Evolutionary conservation across 1,139 yeast species (phyloP), one percentile per base, ranked within the genome.

Genomic region (Blastobotrys capitulatus): DNA sequence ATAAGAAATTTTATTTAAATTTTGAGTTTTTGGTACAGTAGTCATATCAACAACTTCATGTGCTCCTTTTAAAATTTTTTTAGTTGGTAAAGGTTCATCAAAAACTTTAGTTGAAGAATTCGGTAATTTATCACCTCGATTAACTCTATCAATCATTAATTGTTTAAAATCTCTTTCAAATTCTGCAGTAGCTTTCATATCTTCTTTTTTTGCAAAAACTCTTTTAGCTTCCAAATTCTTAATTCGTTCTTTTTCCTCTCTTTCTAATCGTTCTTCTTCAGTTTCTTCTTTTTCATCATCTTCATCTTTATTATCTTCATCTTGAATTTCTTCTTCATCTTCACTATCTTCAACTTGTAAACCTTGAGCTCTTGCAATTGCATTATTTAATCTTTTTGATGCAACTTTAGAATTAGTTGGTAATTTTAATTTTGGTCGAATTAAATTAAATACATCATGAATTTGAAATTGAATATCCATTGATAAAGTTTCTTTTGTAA

Each of bases 401-500:
- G 66, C 64, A 26, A 56, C 58, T 41, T 63, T 68, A 39, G 77
- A 60, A 20, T 61, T 67, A 1, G 54, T 59, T n/a, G 76, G 71
- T 48, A 79, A 65, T 37, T 62, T 64, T 53, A 76, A 67, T 0
- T 66, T 62, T 22, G 66, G 67, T 26, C 66, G 60, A 7, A 68
- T 52, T 20, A 57, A 51, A 1, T 64, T 66, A 54, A 77, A 77
- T 32, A 77, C 69, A 45, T 73, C 62, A 9, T 56, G 65, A n/a
- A 86, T 60, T 43, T 71, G 75, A 57, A 80, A 81, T 48, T 77
- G 77, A 4, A 79, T 68, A 44, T 86, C 95, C 56, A 77, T 70
- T 0, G 96, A 90, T 32, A 86, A 86, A 43, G 71, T 75, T 8
- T 66, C 66, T 60, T 89, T 89, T 44, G 86, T 77, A 62, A 75